Base-by-base conservation (phyloP, 371 early-diverging fungal species). In the Rhizopus arrhizus region DNA sequence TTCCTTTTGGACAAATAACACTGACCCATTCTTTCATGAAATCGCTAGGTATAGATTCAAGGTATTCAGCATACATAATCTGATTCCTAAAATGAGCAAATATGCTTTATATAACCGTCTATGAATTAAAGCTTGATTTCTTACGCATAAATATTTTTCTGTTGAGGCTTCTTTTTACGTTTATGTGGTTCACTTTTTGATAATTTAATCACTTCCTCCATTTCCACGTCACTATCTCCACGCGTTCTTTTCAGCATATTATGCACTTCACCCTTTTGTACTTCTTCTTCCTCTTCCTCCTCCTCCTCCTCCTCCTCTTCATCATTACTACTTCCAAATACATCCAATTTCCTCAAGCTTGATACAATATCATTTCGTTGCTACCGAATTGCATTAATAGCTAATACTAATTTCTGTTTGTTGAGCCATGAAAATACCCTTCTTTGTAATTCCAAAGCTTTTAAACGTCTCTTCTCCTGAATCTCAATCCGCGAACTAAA, bases 31-130 rank as follows among this genome's bases (percentile, higher is more conserved):
- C 73, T 28, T 68, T 63, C 12, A 69, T 64, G 28, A 85, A 74
- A 57, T 87, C 85, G 6, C 43, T 32, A 0, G 87, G 87, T 28
- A 87, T 68, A 16, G 77, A 76, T 7, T 76, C 69, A 69, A 87
- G 59, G 29, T 73, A 61, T 62, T 87, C 85, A 13, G 85, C 83
- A 61, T 80, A 81, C 87, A 87, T 87, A 41, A 85, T 67, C 51
- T 83, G 84, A 61, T 84, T 70, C 8, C 84, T 84, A 55, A 5
- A 53, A 22, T 38, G 13, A 32, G 11, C 28, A 38, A n/a, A 16
- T 5, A 40, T n/a, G 0, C 13, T 10, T 22, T 22, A 16, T 40
- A 42, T 48, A 22, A 36, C 38, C 38, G 29, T 45, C 34, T 41
- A 13, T 40, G 28, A 13, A 28, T 38, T 48, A 15, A 32, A n/a